These are phyloP conservation scores for Calonectria fujianensis DNA, from an alignment of 2,329 filamentous ascomycete species.

Conservation along the genomic window DNA sequence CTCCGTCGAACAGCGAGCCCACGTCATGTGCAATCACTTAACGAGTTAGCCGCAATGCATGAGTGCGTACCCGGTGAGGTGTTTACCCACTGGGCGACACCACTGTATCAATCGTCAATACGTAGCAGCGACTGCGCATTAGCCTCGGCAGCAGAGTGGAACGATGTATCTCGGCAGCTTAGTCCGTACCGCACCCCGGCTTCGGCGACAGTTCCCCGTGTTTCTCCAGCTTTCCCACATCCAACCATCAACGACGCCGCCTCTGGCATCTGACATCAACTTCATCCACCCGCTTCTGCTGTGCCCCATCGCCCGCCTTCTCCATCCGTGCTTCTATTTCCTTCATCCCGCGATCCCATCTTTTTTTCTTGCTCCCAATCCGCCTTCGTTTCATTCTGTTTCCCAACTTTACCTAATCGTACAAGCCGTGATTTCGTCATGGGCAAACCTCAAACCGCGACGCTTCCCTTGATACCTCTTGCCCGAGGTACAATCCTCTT, in stretches of 20 bases:
- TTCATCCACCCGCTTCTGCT: constrained; percentile 32
- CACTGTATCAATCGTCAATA: background rate
- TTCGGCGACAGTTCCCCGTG: constrained; percentile 53
- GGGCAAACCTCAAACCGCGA: constrained; percentile 65
- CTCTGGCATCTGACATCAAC: constrained; percentile 52
- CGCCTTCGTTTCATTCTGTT: constrained; percentile 1
- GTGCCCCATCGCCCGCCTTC: constrained; percentile 31
- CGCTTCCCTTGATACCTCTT: constrained; percentile 87
- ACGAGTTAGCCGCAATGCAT: constrained; percentile 14
- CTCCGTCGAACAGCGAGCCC: background rate
- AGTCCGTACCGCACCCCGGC: constrained; percentile 45
- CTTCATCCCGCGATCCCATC: constrained; percentile 30
- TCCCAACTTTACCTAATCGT: constrained; percentile 8
- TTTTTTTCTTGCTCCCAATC: background rate
- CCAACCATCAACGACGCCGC: constrained; percentile 36
- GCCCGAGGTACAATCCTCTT: constrained; percentile 87
- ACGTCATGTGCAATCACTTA: constrained; percentile 31
- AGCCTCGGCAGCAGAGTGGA: constrained; percentile 54
- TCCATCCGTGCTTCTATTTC: constrained; percentile 25
- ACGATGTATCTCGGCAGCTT: constrained; percentile 36
- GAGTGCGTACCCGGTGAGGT: constrained; percentile 6
- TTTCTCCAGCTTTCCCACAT: constrained; percentile 54
- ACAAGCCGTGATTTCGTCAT: constrained; percentile 55
- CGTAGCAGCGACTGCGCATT: constrained; percentile 31
- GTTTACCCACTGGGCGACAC: constrained; percentile 9